phyloP scores from a whole-genome alignment of 495 filamentous ascomycete species.

The Hyphodiscus hymeniophilus region DNA sequence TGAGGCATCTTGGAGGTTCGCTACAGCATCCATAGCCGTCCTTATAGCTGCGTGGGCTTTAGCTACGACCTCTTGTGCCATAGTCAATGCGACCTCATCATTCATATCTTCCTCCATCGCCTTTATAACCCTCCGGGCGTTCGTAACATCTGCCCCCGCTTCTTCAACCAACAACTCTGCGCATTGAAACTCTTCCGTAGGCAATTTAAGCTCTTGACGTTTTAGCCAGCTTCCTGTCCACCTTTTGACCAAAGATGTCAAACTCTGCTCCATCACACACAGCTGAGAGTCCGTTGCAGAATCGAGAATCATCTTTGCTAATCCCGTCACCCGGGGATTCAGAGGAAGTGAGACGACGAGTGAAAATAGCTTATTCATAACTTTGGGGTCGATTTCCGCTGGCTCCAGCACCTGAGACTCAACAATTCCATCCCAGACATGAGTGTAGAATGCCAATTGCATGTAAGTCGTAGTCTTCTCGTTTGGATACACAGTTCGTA shows the following conservation, averaged over 20 bases:
- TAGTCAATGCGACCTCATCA: not conserved
- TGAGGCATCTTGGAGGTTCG: not conserved
- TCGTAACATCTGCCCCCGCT: not conserved
- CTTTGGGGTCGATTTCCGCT: slow-evolving; percentile 3
- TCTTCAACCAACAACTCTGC: not conserved
- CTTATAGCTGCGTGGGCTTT: not conserved
- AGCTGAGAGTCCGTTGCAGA: slow-evolving; percentile 7
- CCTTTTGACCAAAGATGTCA: not conserved
- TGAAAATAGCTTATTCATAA: slow-evolving; percentile 9
- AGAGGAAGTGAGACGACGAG: not conserved
- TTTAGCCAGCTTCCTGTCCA: slow-evolving; percentile 12
- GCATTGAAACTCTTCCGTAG: not conserved
- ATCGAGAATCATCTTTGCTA: slow-evolving; percentile 9
- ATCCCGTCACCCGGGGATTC: not conserved
- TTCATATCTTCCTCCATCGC: not conserved
- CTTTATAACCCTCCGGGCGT: not conserved
- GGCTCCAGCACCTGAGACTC: slow-evolving; percentile 10
- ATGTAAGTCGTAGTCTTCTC: not conserved
- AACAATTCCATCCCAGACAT: slow-evolving; percentile 15
- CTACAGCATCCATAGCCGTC: not conserved
- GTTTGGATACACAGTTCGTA: not conserved
- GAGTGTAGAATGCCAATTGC: slow-evolving; percentile 8
- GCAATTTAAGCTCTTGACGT: not conserved
- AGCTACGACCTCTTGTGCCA: not conserved
- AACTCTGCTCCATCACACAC: not conserved